Base-by-base conservation (phyloP, 495 filamentous ascomycete genomes). In the Penicillium alfredii region DNA sequence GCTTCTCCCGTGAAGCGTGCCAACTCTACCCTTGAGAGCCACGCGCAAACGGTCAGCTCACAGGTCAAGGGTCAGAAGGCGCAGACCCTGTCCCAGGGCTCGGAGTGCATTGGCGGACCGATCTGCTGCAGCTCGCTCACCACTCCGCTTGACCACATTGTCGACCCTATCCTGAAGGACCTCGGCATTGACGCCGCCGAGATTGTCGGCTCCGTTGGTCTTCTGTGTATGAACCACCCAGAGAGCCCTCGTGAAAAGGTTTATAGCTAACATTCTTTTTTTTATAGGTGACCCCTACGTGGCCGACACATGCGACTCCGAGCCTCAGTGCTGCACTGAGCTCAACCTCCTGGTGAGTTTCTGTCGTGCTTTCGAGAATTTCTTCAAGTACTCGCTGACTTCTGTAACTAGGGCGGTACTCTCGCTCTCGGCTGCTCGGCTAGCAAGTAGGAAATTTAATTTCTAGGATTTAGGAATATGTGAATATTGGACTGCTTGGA, bases 151-250 rank as follows among this genome's bases (percentile, higher is more conserved):
- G 62, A 66, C 40, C 40, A 39, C 30, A 30, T 45, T 14, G 83
- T 96, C 29, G 94, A 92, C 40, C 74, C 77, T 2, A 83, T 89
- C 44, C 56, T 98, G 30, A 78, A 81, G 52, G 78, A 81, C 47
- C 80, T 78, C 33, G 85, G 83, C 1, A 79, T 96, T 30, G 80
- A 90, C 58, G 86, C 84, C 2, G 86, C 88, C 4, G 76, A 88
- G 8, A 68, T 96, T 34, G 77, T 95, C 27, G 59, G 60, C 26
- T 61, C 57, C 10, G 22, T 66, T 31, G 60, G 62, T 40, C 48
- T 66, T 26, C 29, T 49, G 3, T 66, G 58, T 63, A 58, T 16
- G 62, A 46, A 5, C 2, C 6, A n/a, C n/a, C n/a, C n/a, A n/a
- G n/a, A n/a, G n/a, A n/a, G n/a, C n/a, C n/a, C n/a, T n/a, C n/a